Evolutionary conservation across 1,284 basidiomycete species (phyloP).

Genomic region (Trametes sp.): DNA sequence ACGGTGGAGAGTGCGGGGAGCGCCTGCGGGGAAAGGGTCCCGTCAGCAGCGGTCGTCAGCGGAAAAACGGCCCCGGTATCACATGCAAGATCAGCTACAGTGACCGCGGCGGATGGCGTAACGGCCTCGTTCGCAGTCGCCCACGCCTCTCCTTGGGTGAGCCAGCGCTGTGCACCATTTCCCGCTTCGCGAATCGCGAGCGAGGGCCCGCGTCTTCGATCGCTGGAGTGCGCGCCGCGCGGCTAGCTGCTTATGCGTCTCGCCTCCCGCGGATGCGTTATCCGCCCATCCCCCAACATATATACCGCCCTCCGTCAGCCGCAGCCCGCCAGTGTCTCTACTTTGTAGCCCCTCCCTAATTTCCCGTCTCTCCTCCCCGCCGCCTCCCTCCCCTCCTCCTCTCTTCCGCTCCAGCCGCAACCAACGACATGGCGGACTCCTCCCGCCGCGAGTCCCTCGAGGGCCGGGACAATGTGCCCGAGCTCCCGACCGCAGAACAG

Average conservation of each 20-base stretch:
- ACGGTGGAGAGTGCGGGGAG: neutral
- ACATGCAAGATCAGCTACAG: constrained; percentile 11
- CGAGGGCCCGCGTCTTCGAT: no score
- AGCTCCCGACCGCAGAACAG: constrained; percentile 31
- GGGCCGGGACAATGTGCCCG: constrained; percentile 33
- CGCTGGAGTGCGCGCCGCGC: neutral
- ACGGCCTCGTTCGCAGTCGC: neutral
- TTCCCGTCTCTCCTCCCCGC: neutral
- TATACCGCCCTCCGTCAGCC: constrained; percentile 8
- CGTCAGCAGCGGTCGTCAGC: constrained; percentile 10
- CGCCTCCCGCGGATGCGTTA: neutral
- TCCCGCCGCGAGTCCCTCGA: constrained; percentile 32
- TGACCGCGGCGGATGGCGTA: constrained; percentile 8
- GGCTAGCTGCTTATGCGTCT: neutral
- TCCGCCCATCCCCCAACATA: neutral
- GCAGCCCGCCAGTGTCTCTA: constrained; percentile 1
- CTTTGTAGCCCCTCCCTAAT: constrained; percentile 11
- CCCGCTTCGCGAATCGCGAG: no score
- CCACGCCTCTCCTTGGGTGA: no score
- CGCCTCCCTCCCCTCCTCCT: neutral
- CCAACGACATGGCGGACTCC: constrained; percentile 30
- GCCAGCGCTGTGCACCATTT: neutral
- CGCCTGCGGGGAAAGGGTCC: neutral
- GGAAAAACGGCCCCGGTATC: constrained; percentile 10
- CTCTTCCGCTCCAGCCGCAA: neutral